phyloP scores from a whole-genome alignment of 768 basidiomycete genomes.

The Lactarius vividus region DNA sequence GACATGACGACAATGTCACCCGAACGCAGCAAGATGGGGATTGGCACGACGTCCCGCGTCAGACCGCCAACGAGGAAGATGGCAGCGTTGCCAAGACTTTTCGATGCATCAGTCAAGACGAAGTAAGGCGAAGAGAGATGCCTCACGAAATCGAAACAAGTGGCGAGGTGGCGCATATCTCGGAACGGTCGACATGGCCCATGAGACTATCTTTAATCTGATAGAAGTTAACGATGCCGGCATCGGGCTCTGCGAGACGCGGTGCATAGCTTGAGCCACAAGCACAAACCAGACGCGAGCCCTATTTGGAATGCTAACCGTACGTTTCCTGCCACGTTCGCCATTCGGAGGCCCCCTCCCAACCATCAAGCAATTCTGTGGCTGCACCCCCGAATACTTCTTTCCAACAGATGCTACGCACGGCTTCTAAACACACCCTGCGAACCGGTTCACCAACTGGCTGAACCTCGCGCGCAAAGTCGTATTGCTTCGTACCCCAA shows the following conservation, averaged over 20 bases:
- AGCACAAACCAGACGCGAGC: neutral
- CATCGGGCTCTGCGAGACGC: conserved; percentile 72
- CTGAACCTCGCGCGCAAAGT: conserved; percentile 70
- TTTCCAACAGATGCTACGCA: conserved; percentile 66
- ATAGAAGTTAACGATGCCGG: conserved; percentile 96
- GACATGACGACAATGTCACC: conserved; percentile 95
- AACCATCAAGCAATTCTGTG: conserved; percentile 36
- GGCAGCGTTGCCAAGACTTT: conserved; percentile 83
- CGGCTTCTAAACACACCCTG: conserved; percentile 59
- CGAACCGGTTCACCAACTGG: conserved; percentile 57
- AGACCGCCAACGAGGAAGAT: conserved; percentile 87
- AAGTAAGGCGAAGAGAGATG: neutral
- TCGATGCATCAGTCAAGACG: neutral
- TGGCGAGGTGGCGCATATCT: conserved; percentile 88
- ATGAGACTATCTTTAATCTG: conserved; percentile 91
- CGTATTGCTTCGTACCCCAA: conserved; percentile 95
- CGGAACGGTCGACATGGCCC: conserved; percentile 97
- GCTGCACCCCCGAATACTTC: conserved; percentile 47
- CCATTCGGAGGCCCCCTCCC: conserved; percentile 66
- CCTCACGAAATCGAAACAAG: conserved; percentile 91
- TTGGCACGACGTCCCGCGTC: conserved; percentile 72
- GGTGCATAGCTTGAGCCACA: conserved; percentile 5
- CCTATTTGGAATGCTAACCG: conserved; percentile 44
- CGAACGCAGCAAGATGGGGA: conserved; percentile 81
- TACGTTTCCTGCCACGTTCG: conserved; percentile 73